Evolutionary conservation across 1,284 basidiomycete genomes (phyloP).

Genomic region (Sparassis latifolia): DNA sequence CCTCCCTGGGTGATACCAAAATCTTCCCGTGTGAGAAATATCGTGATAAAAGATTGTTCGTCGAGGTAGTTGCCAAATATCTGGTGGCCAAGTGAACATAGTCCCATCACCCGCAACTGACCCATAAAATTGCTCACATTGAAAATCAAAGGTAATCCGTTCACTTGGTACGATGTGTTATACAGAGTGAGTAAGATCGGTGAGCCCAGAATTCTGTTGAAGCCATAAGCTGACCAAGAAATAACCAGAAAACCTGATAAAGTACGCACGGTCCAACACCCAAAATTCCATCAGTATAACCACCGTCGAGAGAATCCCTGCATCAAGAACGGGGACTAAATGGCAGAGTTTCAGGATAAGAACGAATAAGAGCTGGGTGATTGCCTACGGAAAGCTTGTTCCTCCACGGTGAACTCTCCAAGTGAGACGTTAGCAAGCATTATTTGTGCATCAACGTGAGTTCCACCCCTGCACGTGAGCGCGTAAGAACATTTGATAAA

Average conservation of each 20-base stretch:
- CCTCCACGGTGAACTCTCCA: slow-evolving; percentile 2
- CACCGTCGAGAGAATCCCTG: slow-evolving; percentile 7
- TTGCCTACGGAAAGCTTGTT: slow-evolving; percentile 1
- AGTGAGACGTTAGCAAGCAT: slow-evolving; percentile 1
- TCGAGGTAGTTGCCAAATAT: slow-evolving; percentile 15
- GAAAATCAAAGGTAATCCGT: slow-evolving; percentile 11
- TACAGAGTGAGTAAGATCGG: not conserved
- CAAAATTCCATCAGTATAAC: slow-evolving; percentile 10
- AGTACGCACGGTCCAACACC: slow-evolving; percentile 16
- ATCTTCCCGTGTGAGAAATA: slow-evolving; percentile 16
- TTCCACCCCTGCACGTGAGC: not conserved
- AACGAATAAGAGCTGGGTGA: not conserved
- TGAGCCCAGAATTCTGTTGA: not conserved
- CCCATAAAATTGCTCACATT: slow-evolving; percentile 8
- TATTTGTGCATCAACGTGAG: not conserved
- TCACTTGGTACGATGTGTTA: not conserved
- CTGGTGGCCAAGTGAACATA: slow-evolving; percentile 4
- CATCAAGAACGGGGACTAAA: slow-evolving; percentile 10
- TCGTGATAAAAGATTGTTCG: slow-evolving; percentile 15
- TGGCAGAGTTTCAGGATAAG: not conserved
- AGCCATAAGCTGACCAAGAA: not conserved
- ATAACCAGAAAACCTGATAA: not conserved
- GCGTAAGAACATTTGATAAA: not conserved
- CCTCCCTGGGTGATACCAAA: slow-evolving; percentile 16
- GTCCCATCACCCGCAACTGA: not conserved